Conservation (phyloP, 2,329 filamentous ascomycete species). For the Graphilbum fragrans region DNA sequence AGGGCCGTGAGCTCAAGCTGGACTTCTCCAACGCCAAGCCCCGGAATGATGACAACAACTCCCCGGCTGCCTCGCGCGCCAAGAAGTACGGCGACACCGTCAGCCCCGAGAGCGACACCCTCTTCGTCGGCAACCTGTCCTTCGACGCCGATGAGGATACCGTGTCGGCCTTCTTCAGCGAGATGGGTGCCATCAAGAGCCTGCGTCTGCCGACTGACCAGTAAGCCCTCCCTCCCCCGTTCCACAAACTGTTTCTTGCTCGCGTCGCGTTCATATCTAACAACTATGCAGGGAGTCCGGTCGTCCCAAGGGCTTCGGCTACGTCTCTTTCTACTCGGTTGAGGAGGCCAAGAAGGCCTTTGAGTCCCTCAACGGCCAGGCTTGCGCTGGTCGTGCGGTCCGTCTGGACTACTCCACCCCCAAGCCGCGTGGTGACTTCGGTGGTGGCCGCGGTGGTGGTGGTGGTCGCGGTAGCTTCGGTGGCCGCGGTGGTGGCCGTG, state of each 20-base stretch:
- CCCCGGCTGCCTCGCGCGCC: conserved; percentile 52
- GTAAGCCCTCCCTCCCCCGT: conserved; percentile 24
- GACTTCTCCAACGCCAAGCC: conserved; percentile 24
- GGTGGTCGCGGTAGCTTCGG: conserved; percentile 33
- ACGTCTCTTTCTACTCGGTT: conserved; percentile 70
- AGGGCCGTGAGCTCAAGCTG: conserved; percentile 23
- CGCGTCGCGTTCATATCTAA: conserved; percentile 3
- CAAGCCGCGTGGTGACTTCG: conserved; percentile 44
- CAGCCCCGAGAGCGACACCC: conserved; percentile 71
- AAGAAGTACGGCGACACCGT: conserved; percentile 64
- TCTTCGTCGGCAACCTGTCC: conserved; percentile 85
- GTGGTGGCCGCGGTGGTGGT: conserved; percentile 30
- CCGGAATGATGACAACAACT: conserved; percentile 16
- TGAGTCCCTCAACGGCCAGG: conserved; percentile 44
- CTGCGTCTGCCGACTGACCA: conserved; percentile 81
- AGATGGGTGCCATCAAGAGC: conserved; percentile 59
- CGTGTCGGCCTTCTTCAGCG: conserved; percentile 62
- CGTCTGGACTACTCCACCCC: conserved; percentile 73
- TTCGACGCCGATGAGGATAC: conserved; percentile 71
- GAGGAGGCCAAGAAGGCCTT: conserved; percentile 74
- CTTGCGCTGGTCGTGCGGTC: conserved; percentile 60
- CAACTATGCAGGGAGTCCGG: conserved; percentile 52
- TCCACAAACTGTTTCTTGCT: conserved; percentile 21
- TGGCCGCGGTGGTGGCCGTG: conserved; percentile 18
- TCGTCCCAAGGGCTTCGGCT: conserved; percentile 83